Evolutionary conservation across 208 protist species (phyloP), one percentile per base, ranked within the genome.

Genomic region (Leishmania amazonensis): DNA sequence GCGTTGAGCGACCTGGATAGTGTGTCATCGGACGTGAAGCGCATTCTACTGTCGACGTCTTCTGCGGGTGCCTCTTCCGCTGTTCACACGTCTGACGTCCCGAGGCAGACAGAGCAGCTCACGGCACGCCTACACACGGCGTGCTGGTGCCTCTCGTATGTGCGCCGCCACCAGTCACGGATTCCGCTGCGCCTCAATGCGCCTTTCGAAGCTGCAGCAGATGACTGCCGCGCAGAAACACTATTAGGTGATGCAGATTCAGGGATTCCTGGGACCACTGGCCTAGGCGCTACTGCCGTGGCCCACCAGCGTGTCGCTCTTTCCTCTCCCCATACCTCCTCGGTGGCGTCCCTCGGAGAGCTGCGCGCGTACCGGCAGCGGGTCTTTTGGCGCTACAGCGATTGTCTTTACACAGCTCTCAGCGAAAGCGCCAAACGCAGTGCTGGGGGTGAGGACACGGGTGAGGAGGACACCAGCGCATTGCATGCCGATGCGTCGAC

Each of bases 91-190:
- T 35, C 78, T 6, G 65, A 8, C 19, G 28, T 0, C 11, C 38
- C 64, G 42, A 77, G 47, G n/a, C 60, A 53, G 40, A 38, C 68
- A 35, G 58, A 35, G 65, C 31, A 47, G 62, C 53, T 82, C 17
- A 73, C 42, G 45, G 38, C 54, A 51, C 81, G 81, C 19, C 70
- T 90, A 42, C 84, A 86, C 72, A 75, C 74, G 4, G 80, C 83
- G 19, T 86, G 83, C 60, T 88, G 85, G 75, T 86, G 77, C 38
- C 79, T 90, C n/a, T 83, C 80, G 19, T 90, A 87, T 57, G 62
- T 86, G 13, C 82, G 73, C 28, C 35, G 28, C 15, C 87, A 87
- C 78, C 57, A 35, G 4, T 76, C 68, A 31, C 76, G 78, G 17
- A 84, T 88, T 31, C 81, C 87, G 17, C 51, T 86, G 40, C 49